These are phyloP conservation scores for Gentiana macrophylla DNA, from an alignment of 257 asterid species.

Conservation along the genomic window DNA sequence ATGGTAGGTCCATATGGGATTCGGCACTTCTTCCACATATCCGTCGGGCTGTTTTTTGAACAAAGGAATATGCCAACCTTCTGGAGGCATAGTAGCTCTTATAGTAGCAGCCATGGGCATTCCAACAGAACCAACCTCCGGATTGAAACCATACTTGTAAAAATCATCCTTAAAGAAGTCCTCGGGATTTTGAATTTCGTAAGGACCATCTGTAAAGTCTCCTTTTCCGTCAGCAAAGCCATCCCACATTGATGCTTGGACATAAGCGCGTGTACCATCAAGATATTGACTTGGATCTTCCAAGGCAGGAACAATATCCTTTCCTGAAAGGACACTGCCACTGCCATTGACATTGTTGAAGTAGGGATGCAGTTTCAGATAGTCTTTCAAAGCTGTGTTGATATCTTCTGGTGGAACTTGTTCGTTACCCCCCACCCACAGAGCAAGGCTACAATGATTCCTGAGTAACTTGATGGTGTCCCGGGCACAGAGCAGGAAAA, in stretches of 20 bases:
- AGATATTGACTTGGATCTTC: constrained; percentile 82
- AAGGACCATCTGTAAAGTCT: constrained; percentile 85
- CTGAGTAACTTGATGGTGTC: constrained; percentile 88
- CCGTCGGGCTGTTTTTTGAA: constrained; percentile 49
- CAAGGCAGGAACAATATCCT: constrained; percentile 11
- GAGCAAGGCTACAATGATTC: constrained; percentile 95
- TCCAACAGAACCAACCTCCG: constrained; percentile 98
- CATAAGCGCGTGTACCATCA: constrained; percentile 78
- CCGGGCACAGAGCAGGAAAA: constrained; percentile 81
- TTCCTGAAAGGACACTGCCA: constrained; percentile 5
- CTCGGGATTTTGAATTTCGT: constrained; percentile 87
- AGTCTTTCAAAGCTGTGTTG: constrained; percentile 53
- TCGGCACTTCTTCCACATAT: constrained; percentile 72
- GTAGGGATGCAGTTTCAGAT: constrained; percentile 68
- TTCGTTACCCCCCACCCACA: constrained; percentile 99
- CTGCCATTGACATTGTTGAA: constrained; percentile 17
- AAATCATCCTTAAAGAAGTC: constrained; percentile 73
- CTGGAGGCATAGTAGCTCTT: constrained; percentile 81
- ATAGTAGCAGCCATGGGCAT: constrained; percentile 98
- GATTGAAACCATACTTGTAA: constrained; percentile 82
- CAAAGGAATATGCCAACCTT: constrained; percentile 84
- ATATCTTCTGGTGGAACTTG: constrained; percentile 92
- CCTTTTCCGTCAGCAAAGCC: constrained; percentile 97
- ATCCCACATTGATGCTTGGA: constrained; percentile 97
- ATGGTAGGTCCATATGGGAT: constrained; percentile 86